phyloP scores from a whole-genome alignment of 768 basidiomycete genomes.

The Leccinum fibrillosum region DNA sequence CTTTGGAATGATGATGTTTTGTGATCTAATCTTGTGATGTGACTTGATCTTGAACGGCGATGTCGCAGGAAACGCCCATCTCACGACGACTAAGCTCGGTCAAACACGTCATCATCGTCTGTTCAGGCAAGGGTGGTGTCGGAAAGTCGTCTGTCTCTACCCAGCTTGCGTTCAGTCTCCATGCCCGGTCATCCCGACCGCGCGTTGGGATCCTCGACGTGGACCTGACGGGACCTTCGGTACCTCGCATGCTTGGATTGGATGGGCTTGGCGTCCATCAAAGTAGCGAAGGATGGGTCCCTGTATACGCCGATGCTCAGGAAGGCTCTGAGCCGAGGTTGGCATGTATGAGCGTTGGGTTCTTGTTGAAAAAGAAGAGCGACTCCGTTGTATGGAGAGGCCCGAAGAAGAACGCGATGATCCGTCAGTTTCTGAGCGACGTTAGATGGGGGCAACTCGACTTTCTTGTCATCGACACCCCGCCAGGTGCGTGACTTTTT shows the following conservation, averaged over 20 bases:
- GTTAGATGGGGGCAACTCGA: constrained; percentile 95
- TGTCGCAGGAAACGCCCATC: constrained; percentile 53
- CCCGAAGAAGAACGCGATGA: constrained; percentile 99
- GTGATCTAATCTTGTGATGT: not conserved
- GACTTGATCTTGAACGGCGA: constrained; percentile 1
- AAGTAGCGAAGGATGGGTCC: constrained; percentile 95
- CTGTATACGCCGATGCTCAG: constrained; percentile 81
- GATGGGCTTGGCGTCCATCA: constrained; percentile 88
- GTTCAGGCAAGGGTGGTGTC: constrained; percentile 97
- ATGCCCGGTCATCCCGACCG: constrained; percentile 59
- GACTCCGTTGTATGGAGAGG: constrained; percentile 98
- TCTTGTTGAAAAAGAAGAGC: constrained; percentile 82
- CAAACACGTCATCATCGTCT: constrained; percentile 85
- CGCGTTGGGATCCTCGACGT: constrained; percentile 90
- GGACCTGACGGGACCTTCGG: constrained; percentile 91
- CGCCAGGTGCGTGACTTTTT: constrained; percentile 68
- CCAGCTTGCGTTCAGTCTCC: constrained; percentile 87
- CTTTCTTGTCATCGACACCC: constrained; percentile 92
- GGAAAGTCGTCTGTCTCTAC: constrained; percentile 96
- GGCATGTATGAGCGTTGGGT: constrained; percentile 96
- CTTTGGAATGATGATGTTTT: not conserved
- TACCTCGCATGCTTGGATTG: constrained; percentile 92
- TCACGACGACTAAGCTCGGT: constrained; percentile 68
- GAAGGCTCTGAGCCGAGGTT: constrained; percentile 60
- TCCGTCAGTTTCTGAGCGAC: constrained; percentile 89